These are phyloP conservation scores for Candida ponderosae DNA, from an alignment of 805 yeast genomes.

Conservation along the genomic window DNA sequence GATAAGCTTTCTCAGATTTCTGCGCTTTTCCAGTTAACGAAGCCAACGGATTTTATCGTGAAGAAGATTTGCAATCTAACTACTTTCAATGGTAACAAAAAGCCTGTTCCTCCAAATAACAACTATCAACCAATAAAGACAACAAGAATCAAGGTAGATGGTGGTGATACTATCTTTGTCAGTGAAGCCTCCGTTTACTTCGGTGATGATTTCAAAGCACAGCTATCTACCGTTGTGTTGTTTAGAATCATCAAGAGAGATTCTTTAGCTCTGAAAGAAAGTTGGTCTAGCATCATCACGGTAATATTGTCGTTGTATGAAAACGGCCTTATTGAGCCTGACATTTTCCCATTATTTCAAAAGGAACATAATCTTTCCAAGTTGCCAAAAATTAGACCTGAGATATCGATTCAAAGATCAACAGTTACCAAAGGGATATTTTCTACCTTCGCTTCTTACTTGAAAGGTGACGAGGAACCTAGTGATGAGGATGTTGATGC, in stretches of 20 bases:
- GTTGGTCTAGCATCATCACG: conserved; percentile 54
- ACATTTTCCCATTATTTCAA: conserved; percentile 59
- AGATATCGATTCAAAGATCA: conserved; percentile 52
- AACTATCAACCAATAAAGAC: conserved; percentile 2
- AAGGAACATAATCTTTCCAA: conserved; percentile 41
- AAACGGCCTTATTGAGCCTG: conserved; percentile 63
- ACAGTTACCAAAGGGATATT: conserved; percentile 74
- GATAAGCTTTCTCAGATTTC: conserved; percentile 83
- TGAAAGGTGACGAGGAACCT: conserved; percentile 95
- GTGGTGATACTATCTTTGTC: conserved; percentile 45
- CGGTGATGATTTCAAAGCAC: conserved; percentile 90
- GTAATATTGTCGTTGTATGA: conserved; percentile 61
- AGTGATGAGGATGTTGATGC: conserved; percentile 87
- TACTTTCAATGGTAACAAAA: conserved; percentile 38
- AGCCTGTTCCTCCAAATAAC: conserved; percentile 1
- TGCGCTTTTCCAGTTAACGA: conserved; percentile 46
- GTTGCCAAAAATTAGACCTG: conserved; percentile 59
- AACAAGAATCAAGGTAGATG: conserved; percentile 16
- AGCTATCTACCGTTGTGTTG: conserved; percentile 76
- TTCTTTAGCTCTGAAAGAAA: conserved; percentile 31
- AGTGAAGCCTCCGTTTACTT: conserved; percentile 76
- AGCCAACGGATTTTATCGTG: conserved; percentile 59
- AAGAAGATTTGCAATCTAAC: conserved; percentile 62
- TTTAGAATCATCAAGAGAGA: conserved; percentile 68
- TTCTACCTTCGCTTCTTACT: conserved; percentile 84